Evolutionary conservation across 768 basidiomycete species (phyloP).

Genomic region (Basidioascus undulatus): DNA sequence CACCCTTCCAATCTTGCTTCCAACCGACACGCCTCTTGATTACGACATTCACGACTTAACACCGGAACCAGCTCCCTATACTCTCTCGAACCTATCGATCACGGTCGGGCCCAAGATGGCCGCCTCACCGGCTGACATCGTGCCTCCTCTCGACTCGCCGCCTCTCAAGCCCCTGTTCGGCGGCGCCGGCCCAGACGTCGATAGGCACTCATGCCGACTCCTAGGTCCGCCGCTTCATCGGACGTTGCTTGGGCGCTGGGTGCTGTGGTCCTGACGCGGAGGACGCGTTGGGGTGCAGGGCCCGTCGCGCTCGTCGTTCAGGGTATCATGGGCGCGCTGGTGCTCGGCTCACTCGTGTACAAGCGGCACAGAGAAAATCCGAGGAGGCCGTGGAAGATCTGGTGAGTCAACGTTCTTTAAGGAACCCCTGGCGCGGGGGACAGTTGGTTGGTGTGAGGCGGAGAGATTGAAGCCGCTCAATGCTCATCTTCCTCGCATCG

Average conservation of each 20-base stretch:
- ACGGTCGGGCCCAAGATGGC: no score
- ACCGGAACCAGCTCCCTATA: no score
- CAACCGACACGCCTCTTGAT: no score
- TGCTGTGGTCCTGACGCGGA: no score
- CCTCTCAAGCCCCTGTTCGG: conserved; percentile 35
- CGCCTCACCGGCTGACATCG: no score
- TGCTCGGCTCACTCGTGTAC: conserved; percentile 61
- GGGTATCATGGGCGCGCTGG: conserved; percentile 67
- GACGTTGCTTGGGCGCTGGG: no score
- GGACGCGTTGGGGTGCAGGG: neutral
- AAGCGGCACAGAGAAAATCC: conserved; percentile 70
- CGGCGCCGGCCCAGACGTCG: conserved; percentile 14
- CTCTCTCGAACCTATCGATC: no score
- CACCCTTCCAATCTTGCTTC: no score
- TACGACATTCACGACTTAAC: no score
- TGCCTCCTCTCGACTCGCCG: no score
- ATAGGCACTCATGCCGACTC: conserved; percentile 24
- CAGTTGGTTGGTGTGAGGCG: neutral
- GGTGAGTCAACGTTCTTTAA: conserved; percentile 25
- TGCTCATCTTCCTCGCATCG: conserved; percentile 2
- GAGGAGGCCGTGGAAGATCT: conserved; percentile 78
- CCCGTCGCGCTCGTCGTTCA: conserved; percentile 38
- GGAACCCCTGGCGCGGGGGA: neutral
- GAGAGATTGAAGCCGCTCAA: neutral
- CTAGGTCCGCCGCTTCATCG: conserved; percentile 19